Conservation (phyloP, 306 rosid genomes). For the Cucumis melo region DNA sequence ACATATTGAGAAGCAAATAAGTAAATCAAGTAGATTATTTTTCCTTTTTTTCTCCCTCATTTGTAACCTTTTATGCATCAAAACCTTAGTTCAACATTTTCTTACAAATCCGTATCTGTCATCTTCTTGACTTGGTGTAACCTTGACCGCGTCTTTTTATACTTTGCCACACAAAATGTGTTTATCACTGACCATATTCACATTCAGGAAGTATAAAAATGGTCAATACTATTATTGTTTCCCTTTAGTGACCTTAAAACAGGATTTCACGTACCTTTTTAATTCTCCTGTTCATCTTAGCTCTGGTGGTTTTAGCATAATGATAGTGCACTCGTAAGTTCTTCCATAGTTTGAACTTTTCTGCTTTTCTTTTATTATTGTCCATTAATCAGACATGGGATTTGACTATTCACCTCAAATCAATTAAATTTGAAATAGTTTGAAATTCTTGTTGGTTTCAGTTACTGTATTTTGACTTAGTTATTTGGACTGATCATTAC, state of each 20-base stretch:
- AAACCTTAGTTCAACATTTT: not conserved
- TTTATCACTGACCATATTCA: not conserved
- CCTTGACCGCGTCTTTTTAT: not conserved
- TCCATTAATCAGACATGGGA: not conserved
- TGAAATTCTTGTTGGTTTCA: not conserved
- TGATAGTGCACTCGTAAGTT: not conserved
- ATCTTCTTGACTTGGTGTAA: not conserved
- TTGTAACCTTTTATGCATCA: not conserved
- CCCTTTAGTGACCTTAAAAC: not conserved
- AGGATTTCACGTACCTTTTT: not conserved
- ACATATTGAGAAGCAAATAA: conserved; percentile 6
- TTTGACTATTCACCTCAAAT: not conserved
- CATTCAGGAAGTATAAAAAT: not conserved
- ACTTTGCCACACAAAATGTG: not conserved
- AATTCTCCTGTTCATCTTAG: not conserved
- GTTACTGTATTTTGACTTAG: not conserved
- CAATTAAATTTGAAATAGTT: not conserved
- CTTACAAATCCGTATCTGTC: not conserved
- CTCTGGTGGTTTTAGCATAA: not conserved
- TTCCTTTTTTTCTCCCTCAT: not conserved
- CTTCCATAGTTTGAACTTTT: not conserved
- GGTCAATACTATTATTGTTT: not conserved
- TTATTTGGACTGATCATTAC: not conserved
- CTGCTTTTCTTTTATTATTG: not conserved
- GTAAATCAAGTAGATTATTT: not conserved